Evolutionary conservation across 164 flowering plant species (phyloP), one percentile per base, ranked within the genome.

Genomic region (Kalanchoe fedtschenkoi): DNA sequence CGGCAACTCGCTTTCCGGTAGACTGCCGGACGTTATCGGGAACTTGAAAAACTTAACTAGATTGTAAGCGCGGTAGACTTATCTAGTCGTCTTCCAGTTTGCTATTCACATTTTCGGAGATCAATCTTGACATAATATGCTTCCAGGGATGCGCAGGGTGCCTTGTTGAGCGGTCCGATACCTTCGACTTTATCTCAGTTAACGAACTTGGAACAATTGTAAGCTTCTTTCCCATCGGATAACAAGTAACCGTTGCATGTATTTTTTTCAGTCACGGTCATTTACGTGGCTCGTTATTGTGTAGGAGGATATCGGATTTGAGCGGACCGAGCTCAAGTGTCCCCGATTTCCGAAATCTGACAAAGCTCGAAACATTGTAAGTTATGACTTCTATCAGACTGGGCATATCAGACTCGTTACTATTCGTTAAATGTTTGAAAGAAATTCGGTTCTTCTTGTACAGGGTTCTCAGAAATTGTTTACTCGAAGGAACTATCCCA

Each of bases 291-390:
- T 28, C 32, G 30, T 46, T 68, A 65, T 65, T 59, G 62, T n/a
- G 43, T 77, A 88, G 96, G 96, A 87, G 86, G 79, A 83, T 92
- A 41, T 61, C 91, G 63, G 98, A 88, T 77, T 72, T 92, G 74
- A 75, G 60, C 10, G 91, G 84, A 54, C 39, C 83, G 38, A 66
- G 47, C 60, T 62, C 61, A 26, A 17, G 10, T 9, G 84, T 91
- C 66, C 98, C 98, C 3, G 65, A 80, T 60, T 66, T 92, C 62
- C 61, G 54, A 65, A 61, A 65, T 17, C 38, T 81, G 85, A 73
- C 1, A 56, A 34, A 65, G 0, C 6, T 91, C 69, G 8, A 39
- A 34, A 1, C 7, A 39, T 41, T 91, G 98, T 91, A 68, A 84
- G 96, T 78, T 78, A 46, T 56, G 63, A 34, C 29, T 60, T 56